Evolutionary conservation across 2,329 filamentous ascomycete species (phyloP), one percentile per base, ranked within the genome.

Genomic region (Xylariaceae sp.): DNA sequence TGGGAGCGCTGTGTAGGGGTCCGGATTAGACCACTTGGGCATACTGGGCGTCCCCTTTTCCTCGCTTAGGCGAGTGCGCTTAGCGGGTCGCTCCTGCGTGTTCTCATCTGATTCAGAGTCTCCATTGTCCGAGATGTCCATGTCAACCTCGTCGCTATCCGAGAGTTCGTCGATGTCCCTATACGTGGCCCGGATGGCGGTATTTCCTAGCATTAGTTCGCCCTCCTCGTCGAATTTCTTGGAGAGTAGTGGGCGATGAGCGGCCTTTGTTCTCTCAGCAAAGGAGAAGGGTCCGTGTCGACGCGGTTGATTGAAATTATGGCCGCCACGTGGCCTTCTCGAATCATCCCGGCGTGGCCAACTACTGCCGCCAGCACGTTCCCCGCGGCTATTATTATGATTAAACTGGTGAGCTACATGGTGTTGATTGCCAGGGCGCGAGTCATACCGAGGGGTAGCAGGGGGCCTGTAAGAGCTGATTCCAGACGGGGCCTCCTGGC

Each of bases 11-110:
- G 90, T 96, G 74, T 97, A 97, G 0, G 92, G 92, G 72, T 97
- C 93, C 2, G 93, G 92, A 67, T 97, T 97, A 3, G 92, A 96
- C 93, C 93, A 97, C 73, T 89, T 92, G 2, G 92, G 91, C 4
- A 72, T 74, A 11, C 77, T 75, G 10, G 49, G 57, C 78, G 71
- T 77, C 18, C 73, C 69, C n/a, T 75, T 71, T 7, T 72, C 72
- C 13, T 68, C 63, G 3, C 71, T 68, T 55, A 3, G 67, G 8
- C 78, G 76, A 2, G 70, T 71, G 9, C 79, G 77, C 67, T 82
- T 82, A 53, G 68, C 71, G 2, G 73, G 74, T 10, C 78, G 78
- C 57, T 78, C 71, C 51, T 56, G 76, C 2, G 18, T 45, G 13
- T 45, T 45, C 13, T 15, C 39, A 54, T 62, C 56, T 77, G 56